Evolutionary conservation across 768 basidiomycete species (phyloP).

Genomic region (Tricholoma saponaceum): DNA sequence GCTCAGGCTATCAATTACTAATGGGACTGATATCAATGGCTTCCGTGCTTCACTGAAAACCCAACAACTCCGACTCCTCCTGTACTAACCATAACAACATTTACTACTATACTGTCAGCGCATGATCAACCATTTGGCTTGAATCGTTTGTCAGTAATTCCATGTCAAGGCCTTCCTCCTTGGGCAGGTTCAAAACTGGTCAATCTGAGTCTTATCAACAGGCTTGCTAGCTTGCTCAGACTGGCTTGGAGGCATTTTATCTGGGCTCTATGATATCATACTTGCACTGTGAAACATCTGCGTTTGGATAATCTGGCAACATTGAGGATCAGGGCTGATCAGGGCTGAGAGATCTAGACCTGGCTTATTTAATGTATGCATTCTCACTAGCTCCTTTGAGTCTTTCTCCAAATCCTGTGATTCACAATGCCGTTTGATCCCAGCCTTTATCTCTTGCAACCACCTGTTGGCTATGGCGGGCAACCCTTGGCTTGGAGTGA

Average conservation of each 20-base stretch:
- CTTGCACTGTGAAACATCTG: neutral
- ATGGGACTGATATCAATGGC: neutral
- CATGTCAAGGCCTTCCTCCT: neutral
- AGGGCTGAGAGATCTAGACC: neutral
- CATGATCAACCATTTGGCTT: neutral
- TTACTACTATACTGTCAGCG: neutral
- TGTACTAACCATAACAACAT: neutral
- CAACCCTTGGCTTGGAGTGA: neutral
- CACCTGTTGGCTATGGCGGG: neutral
- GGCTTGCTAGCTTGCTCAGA: neutral
- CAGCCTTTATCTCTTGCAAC: neutral
- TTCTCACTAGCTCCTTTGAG: neutral
- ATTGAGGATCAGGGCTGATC: neutral
- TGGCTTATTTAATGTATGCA: neutral
- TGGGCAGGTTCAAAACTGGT: neutral
- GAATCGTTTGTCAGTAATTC: neutral
- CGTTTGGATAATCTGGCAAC: neutral
- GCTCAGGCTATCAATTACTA: neutral
- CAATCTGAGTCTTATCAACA: neutral
- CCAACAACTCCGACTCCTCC: neutral
- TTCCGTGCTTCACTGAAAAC: neutral
- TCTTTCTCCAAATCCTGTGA: neutral
- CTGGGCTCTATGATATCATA: neutral
- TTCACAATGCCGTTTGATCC: neutral
- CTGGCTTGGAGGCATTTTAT: neutral